Percentiles rank a stretch among this genome's conserved stretches.
Evolutionary conservation across 2,329 filamentous ascomycete genomes (phyloP).

Genomic region (Fusarium sp.): DNA sequence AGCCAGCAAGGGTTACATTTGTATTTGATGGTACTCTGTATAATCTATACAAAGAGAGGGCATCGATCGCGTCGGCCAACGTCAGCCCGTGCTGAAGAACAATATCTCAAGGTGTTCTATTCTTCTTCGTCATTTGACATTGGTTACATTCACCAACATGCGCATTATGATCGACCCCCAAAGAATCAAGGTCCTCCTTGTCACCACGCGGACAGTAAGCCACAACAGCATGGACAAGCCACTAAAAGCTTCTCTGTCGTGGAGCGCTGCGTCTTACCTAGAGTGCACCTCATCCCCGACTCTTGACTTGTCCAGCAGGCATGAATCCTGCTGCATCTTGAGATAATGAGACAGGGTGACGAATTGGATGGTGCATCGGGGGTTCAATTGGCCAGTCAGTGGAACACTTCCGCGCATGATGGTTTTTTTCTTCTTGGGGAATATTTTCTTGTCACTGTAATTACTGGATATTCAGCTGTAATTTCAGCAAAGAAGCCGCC

Average conservation of each 20-base stretch:
- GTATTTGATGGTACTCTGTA: too few relatives aligned
- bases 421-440: neutral
- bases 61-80: neutral
- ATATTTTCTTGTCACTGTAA: neutral
- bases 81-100: conserved; percentile 28
- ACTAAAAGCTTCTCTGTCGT: neutral
- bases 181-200: conserved; percentile 28
- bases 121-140: conserved; percentile 14
- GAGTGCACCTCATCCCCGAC: conserved; percentile 12
- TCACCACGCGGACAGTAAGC: conserved; percentile 39
- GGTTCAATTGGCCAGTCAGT: conserved; percentile 31
- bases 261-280: neutral
- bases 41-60: conserved; percentile 3
- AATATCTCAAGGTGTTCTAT: conserved; percentile 24
- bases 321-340: conserved; percentile 13
- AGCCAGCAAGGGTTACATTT: neutral
- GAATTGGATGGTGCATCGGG: conserved; percentile 3
- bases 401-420: conserved; percentile 4
- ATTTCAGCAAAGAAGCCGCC: conserved; percentile 28
- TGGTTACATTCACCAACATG: neutral
- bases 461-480: neutral
- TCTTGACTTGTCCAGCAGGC: neutral
- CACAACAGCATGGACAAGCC: conserved; percentile 31
- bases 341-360: conserved; percentile 17
- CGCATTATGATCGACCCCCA: conserved; percentile 19